Percentiles rank a stretch among this genome's conserved stretches.
Conservation (phyloP, 108 stramenopile genomes). For the Discostella stelligeroides region DNA sequence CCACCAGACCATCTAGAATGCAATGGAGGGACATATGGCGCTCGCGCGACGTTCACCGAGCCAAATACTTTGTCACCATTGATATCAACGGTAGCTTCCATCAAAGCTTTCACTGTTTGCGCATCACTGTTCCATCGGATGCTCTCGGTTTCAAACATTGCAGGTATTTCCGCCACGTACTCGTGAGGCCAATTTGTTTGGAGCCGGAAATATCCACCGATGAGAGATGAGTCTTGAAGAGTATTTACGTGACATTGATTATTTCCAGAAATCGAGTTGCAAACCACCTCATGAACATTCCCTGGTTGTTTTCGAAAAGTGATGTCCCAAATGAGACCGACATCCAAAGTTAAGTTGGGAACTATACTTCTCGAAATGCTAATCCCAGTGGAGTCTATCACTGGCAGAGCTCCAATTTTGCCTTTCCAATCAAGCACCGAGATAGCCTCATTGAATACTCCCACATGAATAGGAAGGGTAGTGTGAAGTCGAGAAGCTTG, state of each 20-base stretch:
- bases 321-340: slow-evolving; percentile 58
- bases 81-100: slow-evolving; percentile 46
- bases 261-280: slow-evolving; percentile 38
- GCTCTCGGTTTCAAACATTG: slow-evolving; percentile 26
- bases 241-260: slow-evolving; percentile 43
- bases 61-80: slow-evolving; percentile 61
- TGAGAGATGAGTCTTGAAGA: slow-evolving; percentile 47
- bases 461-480: slow-evolving; percentile 49
- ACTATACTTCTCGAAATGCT: slow-evolving; percentile 38
- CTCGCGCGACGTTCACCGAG: slow-evolving; percentile 55
- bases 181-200: slow-evolving; percentile 64
- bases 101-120: slow-evolving; percentile 21
- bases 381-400: slow-evolving; percentile 51
- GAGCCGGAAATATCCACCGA: slow-evolving; percentile 53
- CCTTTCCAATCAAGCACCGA: slow-evolving; percentile 49
- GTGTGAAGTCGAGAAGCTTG: slow-evolving; percentile 27
- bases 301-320: slow-evolving; percentile 60
- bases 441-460: slow-evolving; percentile 17
- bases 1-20: slow-evolving; percentile 77
- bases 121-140: slow-evolving; percentile 53
- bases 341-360: slow-evolving; percentile 27
- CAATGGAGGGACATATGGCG: slow-evolving; percentile 48
- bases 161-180: slow-evolving; percentile 46
- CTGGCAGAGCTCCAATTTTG: slow-evolving; percentile 49
- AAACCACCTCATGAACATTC: slow-evolving; percentile 50